Evolutionary conservation across 108 stramenopile genomes (phyloP).

Genomic region (Nannochloropsis oceanica): DNA sequence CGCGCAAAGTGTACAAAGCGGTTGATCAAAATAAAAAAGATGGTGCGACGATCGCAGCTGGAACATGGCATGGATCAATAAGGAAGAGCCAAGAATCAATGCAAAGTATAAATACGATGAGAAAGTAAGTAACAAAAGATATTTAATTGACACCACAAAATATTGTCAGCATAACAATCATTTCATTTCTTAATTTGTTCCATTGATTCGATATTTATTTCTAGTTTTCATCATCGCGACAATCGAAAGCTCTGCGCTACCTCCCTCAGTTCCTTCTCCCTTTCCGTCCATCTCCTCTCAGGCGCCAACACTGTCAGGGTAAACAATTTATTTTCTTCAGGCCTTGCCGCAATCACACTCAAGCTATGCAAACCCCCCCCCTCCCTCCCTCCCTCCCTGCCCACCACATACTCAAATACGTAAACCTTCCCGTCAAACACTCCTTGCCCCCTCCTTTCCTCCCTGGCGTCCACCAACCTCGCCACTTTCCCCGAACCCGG

Average conservation of each 20-base stretch:
- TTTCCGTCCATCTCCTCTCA: slow-evolving; percentile 9
- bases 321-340: slow-evolving; percentile 1
- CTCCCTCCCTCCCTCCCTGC: neutral
- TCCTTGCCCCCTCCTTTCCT: neutral
- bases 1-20: too few species aligned
- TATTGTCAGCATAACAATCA: too few species aligned
- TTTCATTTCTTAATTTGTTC: neutral
- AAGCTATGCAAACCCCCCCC: slow-evolving; percentile 7
- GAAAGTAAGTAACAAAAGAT: too few species aligned
- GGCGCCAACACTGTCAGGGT: slow-evolving; percentile 25
- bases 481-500: slow-evolving; percentile 6
- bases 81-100: too few species aligned
- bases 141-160: too few species aligned
- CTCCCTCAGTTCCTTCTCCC: slow-evolving; percentile 1
- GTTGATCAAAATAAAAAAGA: too few species aligned
- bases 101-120: too few species aligned
- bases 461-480: neutral
- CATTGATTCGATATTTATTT: neutral
- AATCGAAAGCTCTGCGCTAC: slow-evolving; percentile 28
- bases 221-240: neutral
- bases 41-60: too few species aligned
- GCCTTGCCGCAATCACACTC: slow-evolving; percentile 17
- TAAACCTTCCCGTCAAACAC: slow-evolving; percentile 19
- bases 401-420: slow-evolving; percentile 17
- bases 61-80: too few species aligned